Conservation (phyloP, 2,329 filamentous ascomycete species). For the Colletotrichum spaethianum region DNA sequence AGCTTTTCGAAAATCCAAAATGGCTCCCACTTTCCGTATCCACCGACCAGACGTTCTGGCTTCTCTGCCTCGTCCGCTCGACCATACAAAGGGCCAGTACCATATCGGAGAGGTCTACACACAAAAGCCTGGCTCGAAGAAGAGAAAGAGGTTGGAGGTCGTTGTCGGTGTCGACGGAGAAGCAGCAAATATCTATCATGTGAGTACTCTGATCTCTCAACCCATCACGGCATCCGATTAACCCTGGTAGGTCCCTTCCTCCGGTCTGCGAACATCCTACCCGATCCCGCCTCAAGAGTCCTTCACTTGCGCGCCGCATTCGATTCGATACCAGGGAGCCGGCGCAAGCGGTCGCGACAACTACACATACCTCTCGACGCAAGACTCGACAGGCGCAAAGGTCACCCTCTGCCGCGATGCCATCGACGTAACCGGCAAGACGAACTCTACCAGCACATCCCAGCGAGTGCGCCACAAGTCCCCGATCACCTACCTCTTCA, state of each 20-base stretch:
- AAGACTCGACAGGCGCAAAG: slow-evolving; percentile 62
- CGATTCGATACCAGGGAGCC: slow-evolving; percentile 66
- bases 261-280: slow-evolving; percentile 75
- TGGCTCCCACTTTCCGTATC: slow-evolving; percentile 73
- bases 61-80: slow-evolving; percentile 70
- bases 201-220: slow-evolving; percentile 51
- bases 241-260: slow-evolving; percentile 68
- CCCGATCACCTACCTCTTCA: slow-evolving; percentile 60
- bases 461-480: slow-evolving; percentile 50
- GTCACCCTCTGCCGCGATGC: slow-evolving; percentile 73
- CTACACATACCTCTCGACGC: slow-evolving; percentile 74
- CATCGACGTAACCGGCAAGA: slow-evolving; percentile 65
- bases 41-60: slow-evolving; percentile 76
- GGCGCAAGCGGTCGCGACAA: slow-evolving; percentile 65
- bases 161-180: slow-evolving; percentile 77
- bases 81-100: slow-evolving; percentile 62
- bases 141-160: slow-evolving; percentile 74
- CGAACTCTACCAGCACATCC: slow-evolving; percentile 64
- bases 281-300: slow-evolving; percentile 75
- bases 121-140: slow-evolving; percentile 69
- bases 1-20: slow-evolving; percentile 47
- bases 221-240: slow-evolving; percentile 38
- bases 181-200: slow-evolving; percentile 76
- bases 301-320: slow-evolving; percentile 74
- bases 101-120: slow-evolving; percentile 74